phyloP scores from a whole-genome alignment of 1,284 basidiomycete genomes.

The Heterobasidion annosum region DNA sequence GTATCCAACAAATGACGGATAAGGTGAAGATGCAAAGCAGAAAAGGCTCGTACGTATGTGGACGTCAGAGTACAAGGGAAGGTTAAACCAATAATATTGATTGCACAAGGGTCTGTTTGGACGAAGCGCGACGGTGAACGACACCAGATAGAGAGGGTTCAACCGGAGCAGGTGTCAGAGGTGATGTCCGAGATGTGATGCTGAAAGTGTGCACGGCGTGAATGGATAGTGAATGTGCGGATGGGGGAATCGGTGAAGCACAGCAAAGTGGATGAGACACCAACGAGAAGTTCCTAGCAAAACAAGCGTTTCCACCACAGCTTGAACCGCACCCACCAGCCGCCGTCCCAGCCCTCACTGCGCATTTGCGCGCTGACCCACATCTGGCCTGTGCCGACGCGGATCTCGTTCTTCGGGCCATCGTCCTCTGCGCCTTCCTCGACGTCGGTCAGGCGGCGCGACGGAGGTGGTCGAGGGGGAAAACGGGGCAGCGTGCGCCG shows the following conservation, averaged over 20 bases:
- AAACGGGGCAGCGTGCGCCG: slow-evolving; percentile 58
- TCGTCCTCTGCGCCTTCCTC: slow-evolving; percentile 56
- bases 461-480: slow-evolving; percentile 18
- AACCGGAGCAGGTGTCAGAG: too few species aligned
- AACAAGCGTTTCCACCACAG: slow-evolving; percentile 65
- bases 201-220: not conserved
- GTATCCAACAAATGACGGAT: not conserved
- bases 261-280: not conserved
- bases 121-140: too few species aligned
- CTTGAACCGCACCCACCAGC: slow-evolving; percentile 66
- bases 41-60: not conserved
- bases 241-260: not conserved
- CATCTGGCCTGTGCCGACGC: slow-evolving; percentile 65
- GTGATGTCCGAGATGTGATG: too few species aligned
- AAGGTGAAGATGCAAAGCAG: too few species aligned
- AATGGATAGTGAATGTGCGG: not conserved
- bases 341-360: slow-evolving; percentile 52
- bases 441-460: slow-evolving; percentile 36
- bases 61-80: not conserved
- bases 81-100: too few species aligned
- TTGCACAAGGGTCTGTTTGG: too few species aligned
- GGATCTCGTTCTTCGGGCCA: slow-evolving; percentile 38
- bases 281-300: slow-evolving; percentile 25
- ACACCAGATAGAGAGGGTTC: too few species aligned
- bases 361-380: slow-evolving; percentile 53